Percentiles rank a stretch among this genome's conserved stretches.
phyloP scores from a whole-genome alignment of 805 yeast genomes.

The Candida michaelii region DNA sequence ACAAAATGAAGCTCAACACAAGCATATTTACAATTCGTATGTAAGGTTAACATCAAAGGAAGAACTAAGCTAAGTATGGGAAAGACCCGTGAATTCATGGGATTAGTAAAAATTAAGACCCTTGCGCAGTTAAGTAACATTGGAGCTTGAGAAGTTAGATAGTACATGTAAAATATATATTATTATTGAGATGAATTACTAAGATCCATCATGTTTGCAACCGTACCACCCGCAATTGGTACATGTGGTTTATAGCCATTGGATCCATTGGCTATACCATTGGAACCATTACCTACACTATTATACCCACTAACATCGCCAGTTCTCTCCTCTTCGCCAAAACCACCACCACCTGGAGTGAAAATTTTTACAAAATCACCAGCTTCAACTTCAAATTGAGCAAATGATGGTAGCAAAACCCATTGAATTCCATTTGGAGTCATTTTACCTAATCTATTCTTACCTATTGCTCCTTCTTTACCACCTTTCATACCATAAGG shows the following conservation, averaged over 20 bases:
- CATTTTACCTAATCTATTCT: conserved; percentile 29
- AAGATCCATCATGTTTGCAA: conserved; percentile 19
- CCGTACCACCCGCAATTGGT: conserved; percentile 21
- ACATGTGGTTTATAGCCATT: conserved; percentile 2
- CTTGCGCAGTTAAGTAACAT: too few species aligned
- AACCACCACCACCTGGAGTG: conserved; percentile 89
- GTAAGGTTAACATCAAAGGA: too few species aligned
- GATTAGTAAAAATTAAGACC: too few species aligned
- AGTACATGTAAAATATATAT: too few species aligned
- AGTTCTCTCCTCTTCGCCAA: conserved; percentile 13
- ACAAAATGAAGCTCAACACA: too few species aligned
- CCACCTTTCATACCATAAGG: conserved; percentile 31
- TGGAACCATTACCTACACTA: too few species aligned
- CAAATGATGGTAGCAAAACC: conserved; percentile 53
- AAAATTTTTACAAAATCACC: conserved; percentile 67
- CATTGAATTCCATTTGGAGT: conserved; percentile 20
- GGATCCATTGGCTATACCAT: neutral
- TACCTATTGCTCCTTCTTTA: conserved; percentile 34
- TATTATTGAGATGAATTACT: conserved; percentile 20
- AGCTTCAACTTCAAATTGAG: conserved; percentile 51
- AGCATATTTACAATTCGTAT: too few species aligned
- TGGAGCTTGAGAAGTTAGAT: too few species aligned
- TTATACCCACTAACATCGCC: too few species aligned
- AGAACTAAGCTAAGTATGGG: too few species aligned
- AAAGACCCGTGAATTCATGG: too few species aligned